A percentile compares a stretch with the other conserved stretches of the same genome.
Evolutionary conservation across 1,139 yeast species (phyloP).

Genomic region (Saccharomyces hybrid): DNA sequence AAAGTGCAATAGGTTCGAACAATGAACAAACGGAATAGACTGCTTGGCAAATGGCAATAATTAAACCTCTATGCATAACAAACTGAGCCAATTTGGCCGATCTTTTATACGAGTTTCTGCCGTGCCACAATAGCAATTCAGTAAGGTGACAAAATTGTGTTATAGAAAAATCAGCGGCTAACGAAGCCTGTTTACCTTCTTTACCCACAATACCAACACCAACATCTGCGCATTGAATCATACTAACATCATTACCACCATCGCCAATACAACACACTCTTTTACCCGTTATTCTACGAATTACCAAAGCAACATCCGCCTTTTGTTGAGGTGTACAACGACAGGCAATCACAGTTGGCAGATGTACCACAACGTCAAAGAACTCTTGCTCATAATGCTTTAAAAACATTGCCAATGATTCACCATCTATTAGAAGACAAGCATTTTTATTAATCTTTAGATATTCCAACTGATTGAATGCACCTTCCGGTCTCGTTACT

Average conservation of each 20-base stretch:
- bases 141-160: constrained; percentile 87
- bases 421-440: constrained; percentile 89
- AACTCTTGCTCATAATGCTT: constrained; percentile 59
- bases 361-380: constrained; percentile 60
- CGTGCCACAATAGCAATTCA: constrained; percentile 90
- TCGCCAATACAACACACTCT: constrained; percentile 97
- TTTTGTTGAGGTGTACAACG: constrained; percentile 98
- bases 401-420: constrained; percentile 67
- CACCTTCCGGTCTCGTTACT: constrained; percentile 50
- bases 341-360: constrained; percentile 94
- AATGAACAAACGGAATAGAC: constrained; percentile 78
- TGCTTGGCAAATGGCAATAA: constrained; percentile 94
- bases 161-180: constrained; percentile 94
- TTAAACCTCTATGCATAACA: constrained; percentile 90
- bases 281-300: constrained; percentile 71
- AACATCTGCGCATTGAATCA: constrained; percentile 98
- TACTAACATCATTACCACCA: constrained; percentile 98
- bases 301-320: constrained; percentile 84
- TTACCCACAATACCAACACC: constrained; percentile 99
- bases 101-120: constrained; percentile 91
- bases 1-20: constrained; percentile 89
- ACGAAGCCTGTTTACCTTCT: constrained; percentile 94
- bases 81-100: constrained; percentile 93
- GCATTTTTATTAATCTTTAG: constrained; percentile 58
- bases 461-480: constrained; percentile 67